Conservation (phyloP, 352 stramenopile genomes). For the Phytophthora constricta region DNA sequence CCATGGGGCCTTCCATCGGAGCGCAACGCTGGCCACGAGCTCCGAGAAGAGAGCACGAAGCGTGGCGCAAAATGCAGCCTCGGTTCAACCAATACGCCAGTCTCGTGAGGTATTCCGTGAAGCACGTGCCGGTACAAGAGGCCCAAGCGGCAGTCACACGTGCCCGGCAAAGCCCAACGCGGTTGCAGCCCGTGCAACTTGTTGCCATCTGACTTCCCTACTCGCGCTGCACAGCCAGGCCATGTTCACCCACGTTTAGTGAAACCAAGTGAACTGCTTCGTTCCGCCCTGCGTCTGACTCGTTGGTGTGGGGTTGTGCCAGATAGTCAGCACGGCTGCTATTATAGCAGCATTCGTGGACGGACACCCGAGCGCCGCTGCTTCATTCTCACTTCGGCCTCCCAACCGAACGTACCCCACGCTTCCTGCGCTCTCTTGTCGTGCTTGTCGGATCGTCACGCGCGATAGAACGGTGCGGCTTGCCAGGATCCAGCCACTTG, state of each 20-base stretch:
- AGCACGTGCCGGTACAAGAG: not conserved
- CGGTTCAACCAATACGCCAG: not conserved
- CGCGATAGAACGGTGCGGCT: not conserved
- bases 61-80: not conserved
- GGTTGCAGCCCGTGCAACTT: no score
- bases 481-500: no score
- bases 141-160: not conserved
- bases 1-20: not conserved
- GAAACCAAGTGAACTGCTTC: not conserved
- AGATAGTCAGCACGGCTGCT: not conserved
- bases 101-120: not conserved
- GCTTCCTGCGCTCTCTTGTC: slow-evolving; percentile 15
- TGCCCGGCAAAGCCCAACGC: not conserved
- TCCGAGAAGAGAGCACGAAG: not conserved
- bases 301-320: not conserved
- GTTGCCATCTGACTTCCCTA: not conserved
- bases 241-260: not conserved
- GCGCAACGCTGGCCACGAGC: not conserved
- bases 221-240: no score
- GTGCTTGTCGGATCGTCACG: slow-evolving; percentile 27
- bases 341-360: not conserved
- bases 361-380: not conserved
- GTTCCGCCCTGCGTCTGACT: slow-evolving; percentile 2
- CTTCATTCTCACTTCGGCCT: slow-evolving; percentile 49
- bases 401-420: slow-evolving; percentile 35